Evolutionary conservation across 1,284 basidiomycete genomes (phyloP).

Genomic region (Rhizopogon hawkerae): DNA sequence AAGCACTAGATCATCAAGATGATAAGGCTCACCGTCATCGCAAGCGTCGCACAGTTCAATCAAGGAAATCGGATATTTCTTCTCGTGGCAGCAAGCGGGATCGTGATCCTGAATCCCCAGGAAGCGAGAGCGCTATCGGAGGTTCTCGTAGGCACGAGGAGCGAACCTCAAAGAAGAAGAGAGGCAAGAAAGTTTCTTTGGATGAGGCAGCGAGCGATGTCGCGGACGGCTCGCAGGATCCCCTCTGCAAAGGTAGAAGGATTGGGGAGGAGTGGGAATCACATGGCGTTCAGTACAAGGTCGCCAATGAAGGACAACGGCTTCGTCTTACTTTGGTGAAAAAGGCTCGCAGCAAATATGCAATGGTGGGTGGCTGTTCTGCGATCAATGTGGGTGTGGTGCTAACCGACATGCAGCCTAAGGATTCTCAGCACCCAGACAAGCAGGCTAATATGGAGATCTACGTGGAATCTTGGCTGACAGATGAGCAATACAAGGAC

Average conservation of each 20-base stretch:
- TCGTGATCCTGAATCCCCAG: slow-evolving; percentile 44
- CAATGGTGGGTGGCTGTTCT: slow-evolving; percentile 47
- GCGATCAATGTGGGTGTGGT: not conserved
- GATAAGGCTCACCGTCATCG: slow-evolving; percentile 32
- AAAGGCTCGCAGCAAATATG: slow-evolving; percentile 56
- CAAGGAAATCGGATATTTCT: slow-evolving; percentile 38
- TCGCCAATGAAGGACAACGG: slow-evolving; percentile 61
- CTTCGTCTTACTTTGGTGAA: slow-evolving; percentile 61
- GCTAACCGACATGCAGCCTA: slow-evolving; percentile 40
- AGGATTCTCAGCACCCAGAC: slow-evolving; percentile 70
- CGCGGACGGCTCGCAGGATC: slow-evolving; percentile 36
- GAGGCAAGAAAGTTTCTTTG: slow-evolving; percentile 20
- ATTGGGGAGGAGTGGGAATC: slow-evolving; percentile 70
- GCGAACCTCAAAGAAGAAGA: slow-evolving; percentile 28
- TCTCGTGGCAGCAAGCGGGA: slow-evolving; percentile 57
- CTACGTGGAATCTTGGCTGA: slow-evolving; percentile 66
- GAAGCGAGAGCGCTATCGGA: slow-evolving; percentile 30
- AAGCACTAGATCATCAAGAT: slow-evolving; percentile 32
- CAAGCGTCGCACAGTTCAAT: slow-evolving; percentile 39
- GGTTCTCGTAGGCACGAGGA: slow-evolving; percentile 18
- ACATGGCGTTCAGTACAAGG: slow-evolving; percentile 59
- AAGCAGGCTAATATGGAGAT: slow-evolving; percentile 56
- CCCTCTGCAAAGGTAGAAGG: slow-evolving; percentile 44
- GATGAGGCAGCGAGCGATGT: slow-evolving; percentile 26
- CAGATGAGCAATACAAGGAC: slow-evolving; percentile 60